Percentiles rank a stretch among this genome's conserved stretches.
These are phyloP conservation scores for Hymenoscyphus scutula DNA, from an alignment of 2,329 filamentous ascomycete genomes.

Conservation along the genomic window DNA sequence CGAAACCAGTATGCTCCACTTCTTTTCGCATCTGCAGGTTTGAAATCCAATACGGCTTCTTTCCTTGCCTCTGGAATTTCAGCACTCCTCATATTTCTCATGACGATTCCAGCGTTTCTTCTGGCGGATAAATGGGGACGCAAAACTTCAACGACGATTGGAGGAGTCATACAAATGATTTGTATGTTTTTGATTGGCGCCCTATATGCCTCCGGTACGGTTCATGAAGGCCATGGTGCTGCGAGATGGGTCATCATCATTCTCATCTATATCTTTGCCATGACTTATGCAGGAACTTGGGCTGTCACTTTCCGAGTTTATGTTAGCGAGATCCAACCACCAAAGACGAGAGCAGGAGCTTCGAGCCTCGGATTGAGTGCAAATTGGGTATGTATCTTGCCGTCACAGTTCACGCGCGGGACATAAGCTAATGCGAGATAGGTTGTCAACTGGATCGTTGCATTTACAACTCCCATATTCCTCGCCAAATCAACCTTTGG, in stretches of 20 bases:
- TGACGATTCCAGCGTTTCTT: slow-evolving; percentile 54
- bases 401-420: slow-evolving; percentile 29
- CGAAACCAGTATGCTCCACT: slow-evolving; percentile 53
- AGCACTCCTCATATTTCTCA: slow-evolving; percentile 52
- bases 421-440: slow-evolving; percentile 16
- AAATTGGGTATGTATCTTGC: slow-evolving; percentile 37
- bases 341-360: slow-evolving; percentile 50
- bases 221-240: slow-evolving; percentile 39
- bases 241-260: slow-evolving; percentile 50
- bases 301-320: slow-evolving; percentile 55
- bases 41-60: slow-evolving; percentile 49
- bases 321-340: slow-evolving; percentile 55
- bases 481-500: slow-evolving; percentile 22
- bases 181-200: slow-evolving; percentile 52
- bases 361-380: slow-evolving; percentile 48
- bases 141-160: slow-evolving; percentile 51
- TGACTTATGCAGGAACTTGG: slow-evolving; percentile 49
- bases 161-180: slow-evolving; percentile 48
- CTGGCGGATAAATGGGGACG: slow-evolving; percentile 50
- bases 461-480: slow-evolving; percentile 33
- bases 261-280: slow-evolving; percentile 47
- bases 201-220: slow-evolving; percentile 48
- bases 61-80: slow-evolving; percentile 61
- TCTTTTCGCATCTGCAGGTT: slow-evolving; percentile 57
- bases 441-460: slow-evolving; percentile 35